Conservation (phyloP, 805 yeast genomes). For the Suhomyces kilbournensis region DNA sequence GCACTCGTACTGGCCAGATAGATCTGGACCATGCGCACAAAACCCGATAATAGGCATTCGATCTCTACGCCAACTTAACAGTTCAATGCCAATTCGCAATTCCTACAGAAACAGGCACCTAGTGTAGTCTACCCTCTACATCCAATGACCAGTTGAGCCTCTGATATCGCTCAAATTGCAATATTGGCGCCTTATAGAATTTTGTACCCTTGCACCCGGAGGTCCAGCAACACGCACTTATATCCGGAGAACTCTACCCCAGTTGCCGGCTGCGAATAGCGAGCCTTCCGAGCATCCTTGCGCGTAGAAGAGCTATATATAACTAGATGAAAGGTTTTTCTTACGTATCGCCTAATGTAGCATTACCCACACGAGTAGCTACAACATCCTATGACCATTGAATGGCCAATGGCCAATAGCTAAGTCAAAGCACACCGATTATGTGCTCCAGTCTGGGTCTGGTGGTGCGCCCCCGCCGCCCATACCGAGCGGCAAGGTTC, state of each 20-base stretch:
- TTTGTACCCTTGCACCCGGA: not conserved
- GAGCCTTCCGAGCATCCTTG: not conserved
- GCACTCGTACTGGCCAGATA: not conserved
- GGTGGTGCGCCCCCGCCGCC: not conserved
- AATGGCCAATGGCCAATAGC: not conserved
- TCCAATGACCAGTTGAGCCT: not conserved
- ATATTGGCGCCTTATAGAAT: too few species aligned
- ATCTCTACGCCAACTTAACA: too few species aligned
- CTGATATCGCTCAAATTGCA: too few species aligned
- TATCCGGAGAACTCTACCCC: not conserved
- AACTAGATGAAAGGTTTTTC: not conserved
- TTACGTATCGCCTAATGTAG: not conserved
- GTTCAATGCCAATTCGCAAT: not conserved
- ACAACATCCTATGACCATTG: not conserved
- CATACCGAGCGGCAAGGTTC: constrained; percentile 3
- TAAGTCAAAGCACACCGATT: not conserved
- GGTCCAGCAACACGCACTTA: not conserved
- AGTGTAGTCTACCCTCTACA: not conserved
- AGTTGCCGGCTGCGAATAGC: not conserved
- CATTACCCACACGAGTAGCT: not conserved
- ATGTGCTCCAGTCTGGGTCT: not conserved
- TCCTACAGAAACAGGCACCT: not conserved
- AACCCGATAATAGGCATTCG: too few species aligned
- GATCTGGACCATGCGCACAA: not conserved
- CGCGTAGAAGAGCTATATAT: not conserved